Evolutionary conservation across 495 filamentous ascomycete species (phyloP).

Genomic region (Symbiotaphrina buchneri): DNA sequence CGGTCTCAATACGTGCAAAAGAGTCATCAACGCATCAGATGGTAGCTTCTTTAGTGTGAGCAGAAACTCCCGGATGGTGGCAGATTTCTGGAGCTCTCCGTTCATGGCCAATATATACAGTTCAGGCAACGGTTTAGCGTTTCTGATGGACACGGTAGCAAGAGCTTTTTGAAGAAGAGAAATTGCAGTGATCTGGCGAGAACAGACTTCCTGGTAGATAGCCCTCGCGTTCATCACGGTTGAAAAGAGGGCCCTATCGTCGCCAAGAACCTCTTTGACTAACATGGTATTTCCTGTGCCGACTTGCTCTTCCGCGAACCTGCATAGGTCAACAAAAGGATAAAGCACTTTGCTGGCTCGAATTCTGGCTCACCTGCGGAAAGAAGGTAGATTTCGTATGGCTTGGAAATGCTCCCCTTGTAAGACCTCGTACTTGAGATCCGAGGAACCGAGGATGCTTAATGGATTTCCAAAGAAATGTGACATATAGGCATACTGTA

Average conservation of each 20-base stretch:
- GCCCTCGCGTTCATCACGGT: too few species aligned
- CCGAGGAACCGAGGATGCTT: conserved; percentile 32
- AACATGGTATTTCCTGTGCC: too few species aligned
- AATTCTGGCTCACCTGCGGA: conserved; percentile 28
- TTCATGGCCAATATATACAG: conserved; percentile 31
- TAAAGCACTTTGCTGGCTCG: not conserved
- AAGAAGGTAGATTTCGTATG: conserved; percentile 58
- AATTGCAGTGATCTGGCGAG: too few species aligned
- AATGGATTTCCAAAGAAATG: conserved; percentile 86
- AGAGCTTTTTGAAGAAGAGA: conserved; percentile 21
- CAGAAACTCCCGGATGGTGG: conserved; percentile 28
- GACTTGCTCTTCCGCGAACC: too few species aligned
- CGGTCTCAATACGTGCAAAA: conserved; percentile 6
- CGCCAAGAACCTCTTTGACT: conserved; percentile 25
- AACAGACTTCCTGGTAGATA: too few species aligned
- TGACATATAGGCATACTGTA: conserved; percentile 80
- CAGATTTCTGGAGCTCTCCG: conserved; percentile 29
- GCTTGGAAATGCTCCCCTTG: conserved; percentile 45
- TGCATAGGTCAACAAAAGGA: conserved; percentile 1
- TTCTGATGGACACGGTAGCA: conserved; percentile 16
- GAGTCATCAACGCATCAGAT: conserved; percentile 14
- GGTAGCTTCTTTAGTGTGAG: conserved; percentile 23
- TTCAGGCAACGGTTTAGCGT: conserved; percentile 20
- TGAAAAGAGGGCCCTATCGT: conserved; percentile 21
- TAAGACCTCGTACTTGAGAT: conserved; percentile 13